Percentiles rank a stretch among this genome's conserved stretches.
Conservation (phyloP, 1,139 yeast species). For the Eremothecium sinecaudum region DNA sequence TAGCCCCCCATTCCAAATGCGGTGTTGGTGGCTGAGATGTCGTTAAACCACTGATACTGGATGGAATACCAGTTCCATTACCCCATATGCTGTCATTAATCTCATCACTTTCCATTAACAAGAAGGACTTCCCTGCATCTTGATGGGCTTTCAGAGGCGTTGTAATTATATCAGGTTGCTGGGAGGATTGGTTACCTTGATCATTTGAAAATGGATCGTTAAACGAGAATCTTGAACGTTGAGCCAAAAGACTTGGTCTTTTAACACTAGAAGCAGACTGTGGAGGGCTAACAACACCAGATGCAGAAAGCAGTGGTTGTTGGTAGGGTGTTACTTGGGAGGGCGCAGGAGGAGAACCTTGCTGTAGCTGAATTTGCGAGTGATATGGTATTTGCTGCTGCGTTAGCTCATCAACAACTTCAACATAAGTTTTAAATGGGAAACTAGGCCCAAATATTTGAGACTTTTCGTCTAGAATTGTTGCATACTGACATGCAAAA, state of each 20-base stretch:
- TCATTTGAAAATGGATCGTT: slow-evolving; percentile 50
- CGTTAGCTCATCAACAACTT: slow-evolving; percentile 36
- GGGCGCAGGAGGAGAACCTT: slow-evolving; percentile 7
- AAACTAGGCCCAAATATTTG: slow-evolving; percentile 52
- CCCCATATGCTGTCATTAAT: slow-evolving; percentile 38
- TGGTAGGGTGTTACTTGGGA: slow-evolving; percentile 5
- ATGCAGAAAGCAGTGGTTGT: slow-evolving; percentile 5
- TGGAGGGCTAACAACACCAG: slow-evolving; percentile 13
- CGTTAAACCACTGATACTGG: slow-evolving; percentile 26
- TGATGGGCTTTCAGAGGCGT: slow-evolving; percentile 18
- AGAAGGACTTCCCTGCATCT: slow-evolving; percentile 45
- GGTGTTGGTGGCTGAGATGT: slow-evolving; percentile 30
- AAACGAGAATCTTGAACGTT: slow-evolving; percentile 60
- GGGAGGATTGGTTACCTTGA: slow-evolving; percentile 12
- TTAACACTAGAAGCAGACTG: slow-evolving; percentile 32
- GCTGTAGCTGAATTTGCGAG: slow-evolving; percentile 9
- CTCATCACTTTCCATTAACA: slow-evolving; percentile 46
- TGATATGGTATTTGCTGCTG: slow-evolving; percentile 24
- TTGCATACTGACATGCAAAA: slow-evolving; percentile 65
- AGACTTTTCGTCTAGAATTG: slow-evolving; percentile 52
- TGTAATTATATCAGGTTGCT: slow-evolving; percentile 11
- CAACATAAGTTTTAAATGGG: slow-evolving; percentile 43
- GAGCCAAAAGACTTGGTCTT: slow-evolving; percentile 47
- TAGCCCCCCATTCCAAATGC: slow-evolving; percentile 26
- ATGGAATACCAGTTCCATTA: slow-evolving; percentile 35